Evolutionary conservation across 2,329 filamentous ascomycete genomes (phyloP).

Genomic region (Raffaelea ambrosiae): DNA sequence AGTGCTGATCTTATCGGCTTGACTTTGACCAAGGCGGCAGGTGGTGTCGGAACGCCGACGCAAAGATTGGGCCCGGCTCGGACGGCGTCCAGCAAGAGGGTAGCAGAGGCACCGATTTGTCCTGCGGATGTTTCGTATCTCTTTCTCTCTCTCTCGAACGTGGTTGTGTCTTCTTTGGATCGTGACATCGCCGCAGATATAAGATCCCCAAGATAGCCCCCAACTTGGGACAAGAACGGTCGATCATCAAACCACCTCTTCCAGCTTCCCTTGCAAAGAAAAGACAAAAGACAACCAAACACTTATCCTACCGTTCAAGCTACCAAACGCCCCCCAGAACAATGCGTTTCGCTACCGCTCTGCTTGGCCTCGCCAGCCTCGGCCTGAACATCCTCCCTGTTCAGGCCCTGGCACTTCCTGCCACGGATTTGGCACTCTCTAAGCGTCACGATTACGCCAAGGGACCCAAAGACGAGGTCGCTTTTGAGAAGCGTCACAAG

Average conservation of each 20-base stretch:
- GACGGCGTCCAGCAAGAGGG: neutral
- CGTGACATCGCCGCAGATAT: no score
- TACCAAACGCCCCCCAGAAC: neutral
- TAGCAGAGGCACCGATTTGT: no score
- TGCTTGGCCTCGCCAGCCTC: slow-evolving; percentile 1
- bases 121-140: no score
- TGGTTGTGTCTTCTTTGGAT: neutral
- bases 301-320: no score
- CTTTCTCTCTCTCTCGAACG: neutral
- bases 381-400: slow-evolving; percentile 2
- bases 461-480: neutral
- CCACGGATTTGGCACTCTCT: neutral
- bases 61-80: neutral
- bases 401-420: neutral
- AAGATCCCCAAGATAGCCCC: neutral
- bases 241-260: slow-evolving; percentile 1
- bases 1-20: no score
- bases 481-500: neutral
- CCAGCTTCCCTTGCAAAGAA: neutral
- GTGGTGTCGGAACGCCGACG: no score
- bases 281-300: no score
- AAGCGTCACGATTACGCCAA: neutral
- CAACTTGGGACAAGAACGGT: neutral
- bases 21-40: no score
- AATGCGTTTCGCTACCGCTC: slow-evolving; percentile 1